Evolutionary conservation across 495 filamentous ascomycete genomes (phyloP).

Genomic region (Clavariopsis aquatica): DNA sequence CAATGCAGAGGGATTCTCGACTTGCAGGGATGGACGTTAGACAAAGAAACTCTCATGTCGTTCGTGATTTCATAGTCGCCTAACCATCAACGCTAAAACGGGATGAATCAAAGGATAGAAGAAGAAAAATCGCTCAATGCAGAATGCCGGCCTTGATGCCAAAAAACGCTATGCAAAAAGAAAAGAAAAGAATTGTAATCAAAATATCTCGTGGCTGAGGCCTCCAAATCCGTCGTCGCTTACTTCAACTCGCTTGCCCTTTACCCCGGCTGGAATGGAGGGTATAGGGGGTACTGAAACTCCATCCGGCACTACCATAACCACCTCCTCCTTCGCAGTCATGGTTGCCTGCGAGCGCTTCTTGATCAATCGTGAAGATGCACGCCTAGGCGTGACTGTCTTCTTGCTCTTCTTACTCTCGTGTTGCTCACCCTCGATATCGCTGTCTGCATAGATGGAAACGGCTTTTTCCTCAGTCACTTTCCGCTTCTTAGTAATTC

Average conservation of each 20-base stretch:
- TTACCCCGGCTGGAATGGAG: slow-evolving; percentile 19
- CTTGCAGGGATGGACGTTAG: too few species aligned
- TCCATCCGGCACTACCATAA: slow-evolving; percentile 37
- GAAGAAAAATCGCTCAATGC: not conserved
- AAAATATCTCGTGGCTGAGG: slow-evolving; percentile 34
- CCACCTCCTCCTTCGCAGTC: slow-evolving; percentile 20
- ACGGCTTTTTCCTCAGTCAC: slow-evolving; percentile 28
- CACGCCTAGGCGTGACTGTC: not conserved
- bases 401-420: slow-evolving; percentile 12
- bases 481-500: slow-evolving; percentile 42
- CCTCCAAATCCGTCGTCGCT: slow-evolving; percentile 33
- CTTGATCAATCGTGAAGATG: slow-evolving; percentile 14
- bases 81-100: not conserved
- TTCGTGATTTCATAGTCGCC: not conserved
- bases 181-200: slow-evolving; percentile 9
- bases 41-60: too few species aligned
- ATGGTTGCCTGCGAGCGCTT: slow-evolving; percentile 1
- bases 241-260: slow-evolving; percentile 21
- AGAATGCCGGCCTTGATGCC: not conserved
- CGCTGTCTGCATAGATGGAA: slow-evolving; percentile 28
- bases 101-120: not conserved
- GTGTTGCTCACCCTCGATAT: slow-evolving; percentile 8
- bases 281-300: slow-evolving; percentile 35
- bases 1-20: too few species aligned
- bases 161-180: slow-evolving; percentile 8